Base-by-base conservation (phyloP, 1,284 basidiomycete species). In the Boletus austroedulis region DNA sequence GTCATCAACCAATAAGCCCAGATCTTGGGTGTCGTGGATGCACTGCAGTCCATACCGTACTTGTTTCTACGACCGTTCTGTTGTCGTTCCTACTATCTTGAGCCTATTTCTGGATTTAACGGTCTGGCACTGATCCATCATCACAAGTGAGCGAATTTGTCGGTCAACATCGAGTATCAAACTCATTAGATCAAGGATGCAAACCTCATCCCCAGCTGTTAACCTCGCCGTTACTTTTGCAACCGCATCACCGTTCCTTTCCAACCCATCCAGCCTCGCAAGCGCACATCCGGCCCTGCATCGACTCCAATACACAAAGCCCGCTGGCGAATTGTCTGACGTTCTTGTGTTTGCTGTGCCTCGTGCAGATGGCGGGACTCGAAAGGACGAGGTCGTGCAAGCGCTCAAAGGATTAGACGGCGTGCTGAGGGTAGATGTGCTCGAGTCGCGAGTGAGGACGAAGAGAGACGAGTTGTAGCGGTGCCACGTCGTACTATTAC, bases 401-500 rank as follows among this genome's bases (percentile, higher is more conserved):
- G 60, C 41, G 26, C 43, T 69, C 49, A 58, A 64, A 24, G 44
- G 58, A 15, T 17, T 67, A 43, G 57, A 69, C 24, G 38, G 67
- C 24, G 65, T 69, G 43, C 38, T 62, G 1, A 71, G 58, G 38
- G 68, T 69, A 3, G 68, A 69, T 43, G 59, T 64, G 7, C 62
- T 71, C 24, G 63, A 69, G 31, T 21, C 53, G 14, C 69, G 63
- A 26, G 58, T 17, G 61, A 62, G 70, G 45, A 31, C 29, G 15
- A 69, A 72, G 53, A 64, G 70, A 49, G 67, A 71, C 28, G 70
- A 72, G 26, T 64, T 70, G 55, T 71, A 68, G 49, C n/a, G 31
- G 24, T 46, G 23, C 15, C n/a, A 24, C 29, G 3, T 28, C 23
- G 19, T 19, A n/a, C 17, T 36, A 36, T 17, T 36, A 17, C 34